Base-by-base conservation (phyloP, 2,329 filamentous ascomycete species). In the Aureobasidium sp. region DNA sequence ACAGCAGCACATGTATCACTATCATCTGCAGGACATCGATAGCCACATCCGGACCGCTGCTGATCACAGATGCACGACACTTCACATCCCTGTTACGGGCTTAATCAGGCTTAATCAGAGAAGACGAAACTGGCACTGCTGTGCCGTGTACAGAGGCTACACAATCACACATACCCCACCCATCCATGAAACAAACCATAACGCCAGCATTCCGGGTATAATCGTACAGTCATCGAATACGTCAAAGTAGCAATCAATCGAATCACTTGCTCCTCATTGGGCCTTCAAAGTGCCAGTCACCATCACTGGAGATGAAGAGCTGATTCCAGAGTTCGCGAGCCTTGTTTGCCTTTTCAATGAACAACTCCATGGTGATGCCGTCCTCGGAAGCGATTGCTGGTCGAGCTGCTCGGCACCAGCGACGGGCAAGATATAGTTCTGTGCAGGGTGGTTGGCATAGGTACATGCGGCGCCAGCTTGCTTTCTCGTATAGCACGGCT, bases 281-380 rank as follows among this genome's bases (percentile, higher is more conserved):
- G 10, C 72, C 72, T 59, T 73, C 72, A 59, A 74, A 72, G 62
- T 74, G 72, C 72, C 72, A 74, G 59, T 73, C 71, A 2, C 66
- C 58, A 66, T 73, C 72, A 36, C 66, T 69, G 9, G 65, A 67
- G 46, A 73, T 68, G 37, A 68, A 72, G 36, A 68, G 67, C 46
- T 67, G 58, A 57, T 71, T 70, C 71, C 72, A 74, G 26, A 61
- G 53, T 46, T 67, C 65, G 13, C 61, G 66, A 37, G 64, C 65
- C 37, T 66, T 64, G 27, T 66, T 68, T 10, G 67, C 68, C 61
- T 68, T 66, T 8, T 68, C 66, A 3, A 71, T 65, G 37, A 73
- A 68, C 32, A 70, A 66, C 5, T 70, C 70, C 71, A 73, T 73
- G 36, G 64, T 72, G 27, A 73, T 70, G 29, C 71, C 71, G 0